Evolutionary conservation across 1,284 basidiomycete genomes (phyloP), one percentile per base, ranked within the genome.

Genomic region (Tilletia caries): DNA sequence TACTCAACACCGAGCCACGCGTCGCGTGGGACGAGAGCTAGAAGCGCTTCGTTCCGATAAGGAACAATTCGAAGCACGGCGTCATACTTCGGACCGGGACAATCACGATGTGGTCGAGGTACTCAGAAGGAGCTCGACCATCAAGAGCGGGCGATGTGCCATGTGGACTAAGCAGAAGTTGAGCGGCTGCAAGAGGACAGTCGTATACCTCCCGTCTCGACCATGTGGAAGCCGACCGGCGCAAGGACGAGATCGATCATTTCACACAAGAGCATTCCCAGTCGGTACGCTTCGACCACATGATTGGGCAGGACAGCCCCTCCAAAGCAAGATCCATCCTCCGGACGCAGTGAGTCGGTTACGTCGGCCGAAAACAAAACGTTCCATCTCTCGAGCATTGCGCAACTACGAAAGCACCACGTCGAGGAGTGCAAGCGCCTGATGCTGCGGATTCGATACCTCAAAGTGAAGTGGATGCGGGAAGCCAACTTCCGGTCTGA

Each of bases 401-500:
- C 12, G 12, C 10, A 52, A 23, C 13, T 52, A 8, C 50, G 50
- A 10, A 8, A 52, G 2, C 88, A 89, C 79, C 92, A 95, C 82
- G 91, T 90, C 70, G 88, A 89, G 71, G 92, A 95, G 83, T 91
- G 91, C 85, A 93, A 93, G 81, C 92, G 92, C 15, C 85, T 95
- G 27, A 87, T 95, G 69, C 88, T 92, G 2, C 91, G 96, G 82
- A 94, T 97, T 74, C 88, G 88, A 64, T 97, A 97, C 84, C 87
- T 98, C 73, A 95, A 98, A 83, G 90, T 91, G 64, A 93, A 93
- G 81, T 95, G 91, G 83, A 91, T 88, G 0, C 87, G 95, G 37
- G 95, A 98, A 85, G 88, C 89, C 25, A 87, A 88, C 1, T 88
- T 95, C 84, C 88, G 95, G n/a, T 87, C 86, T 68, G 90, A 90